Evolutionary conservation across 257 asterid genomes (phyloP).

Genomic region (Rhazya stricta): DNA sequence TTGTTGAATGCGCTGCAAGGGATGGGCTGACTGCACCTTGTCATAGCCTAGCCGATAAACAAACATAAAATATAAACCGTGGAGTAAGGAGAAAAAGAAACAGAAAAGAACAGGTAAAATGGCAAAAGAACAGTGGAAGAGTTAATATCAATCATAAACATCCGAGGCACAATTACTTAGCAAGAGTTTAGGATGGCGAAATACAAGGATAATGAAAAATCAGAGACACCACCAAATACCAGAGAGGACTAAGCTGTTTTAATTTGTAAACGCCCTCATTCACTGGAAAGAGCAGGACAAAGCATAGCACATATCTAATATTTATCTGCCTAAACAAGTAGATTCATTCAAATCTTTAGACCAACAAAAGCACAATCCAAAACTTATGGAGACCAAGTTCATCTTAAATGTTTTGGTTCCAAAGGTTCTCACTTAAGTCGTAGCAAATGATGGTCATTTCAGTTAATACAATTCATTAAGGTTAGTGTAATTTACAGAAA

Average conservation of each 20-base stretch:
- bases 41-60: conserved; percentile 57
- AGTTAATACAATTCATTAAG: neutral
- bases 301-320: neutral
- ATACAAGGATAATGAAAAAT: neutral
- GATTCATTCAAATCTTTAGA: neutral
- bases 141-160: neutral
- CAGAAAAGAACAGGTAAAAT: neutral
- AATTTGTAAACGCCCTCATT: neutral
- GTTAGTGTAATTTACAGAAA: neutral
- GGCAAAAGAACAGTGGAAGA: neutral
- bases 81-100: neutral
- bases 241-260: neutral
- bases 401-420: neutral
- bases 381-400: neutral
- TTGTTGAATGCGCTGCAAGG: conserved; percentile 78
- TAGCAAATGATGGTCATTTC: neutral
- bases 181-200: neutral
- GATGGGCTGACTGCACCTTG: conserved; percentile 79
- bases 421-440: neutral
- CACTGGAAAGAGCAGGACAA: neutral
- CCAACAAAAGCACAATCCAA: neutral
- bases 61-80: conserved; percentile 11
- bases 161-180: neutral
- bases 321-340: neutral
- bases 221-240: neutral